These are phyloP conservation scores for Cryphonectria carpinicola DNA, from an alignment of 2,329 filamentous ascomycete species.

Conservation along the genomic window DNA sequence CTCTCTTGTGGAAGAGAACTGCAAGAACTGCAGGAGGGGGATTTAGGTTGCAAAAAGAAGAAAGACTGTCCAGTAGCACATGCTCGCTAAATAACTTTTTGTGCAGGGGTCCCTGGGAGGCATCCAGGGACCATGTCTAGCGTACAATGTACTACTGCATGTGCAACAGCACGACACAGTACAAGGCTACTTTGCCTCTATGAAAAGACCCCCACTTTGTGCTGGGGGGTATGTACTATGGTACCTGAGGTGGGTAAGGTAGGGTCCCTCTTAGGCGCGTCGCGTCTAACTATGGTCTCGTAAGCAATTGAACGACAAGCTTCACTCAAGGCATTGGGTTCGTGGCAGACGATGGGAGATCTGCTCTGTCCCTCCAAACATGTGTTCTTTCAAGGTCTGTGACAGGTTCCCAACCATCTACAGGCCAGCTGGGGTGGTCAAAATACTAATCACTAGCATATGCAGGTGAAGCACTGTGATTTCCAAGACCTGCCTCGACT, in stretches of 20 bases:
- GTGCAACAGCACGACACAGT: background rate
- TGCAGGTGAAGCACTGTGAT: slow-evolving; percentile 14
- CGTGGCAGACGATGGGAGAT: background rate
- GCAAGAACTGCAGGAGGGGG: background rate
- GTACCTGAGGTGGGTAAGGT: background rate
- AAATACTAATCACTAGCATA: slow-evolving; percentile 16
- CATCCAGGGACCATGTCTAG: background rate
- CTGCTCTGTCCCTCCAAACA: background rate
- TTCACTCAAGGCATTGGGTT: background rate
- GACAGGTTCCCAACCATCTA: background rate
- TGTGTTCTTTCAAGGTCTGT: slow-evolving; percentile 15
- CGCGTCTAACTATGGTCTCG: background rate
- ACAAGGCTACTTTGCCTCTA: background rate
- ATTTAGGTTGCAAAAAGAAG: background rate
- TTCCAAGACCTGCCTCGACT: slow-evolving; percentile 4
- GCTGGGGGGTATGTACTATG: background rate
- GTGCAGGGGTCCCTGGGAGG: slow-evolving; percentile 15
- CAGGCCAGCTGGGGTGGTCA: background rate
- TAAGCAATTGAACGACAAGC: slow-evolving; percentile 5
- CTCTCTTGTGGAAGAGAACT: background rate
- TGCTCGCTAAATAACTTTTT: slow-evolving; percentile 11
- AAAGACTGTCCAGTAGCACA: background rate
- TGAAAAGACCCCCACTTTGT: background rate
- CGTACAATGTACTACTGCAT: background rate
- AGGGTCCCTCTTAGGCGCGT: background rate